Base-by-base conservation (phyloP, 768 basidiomycete genomes). In the Leccinum boreale region DNA sequence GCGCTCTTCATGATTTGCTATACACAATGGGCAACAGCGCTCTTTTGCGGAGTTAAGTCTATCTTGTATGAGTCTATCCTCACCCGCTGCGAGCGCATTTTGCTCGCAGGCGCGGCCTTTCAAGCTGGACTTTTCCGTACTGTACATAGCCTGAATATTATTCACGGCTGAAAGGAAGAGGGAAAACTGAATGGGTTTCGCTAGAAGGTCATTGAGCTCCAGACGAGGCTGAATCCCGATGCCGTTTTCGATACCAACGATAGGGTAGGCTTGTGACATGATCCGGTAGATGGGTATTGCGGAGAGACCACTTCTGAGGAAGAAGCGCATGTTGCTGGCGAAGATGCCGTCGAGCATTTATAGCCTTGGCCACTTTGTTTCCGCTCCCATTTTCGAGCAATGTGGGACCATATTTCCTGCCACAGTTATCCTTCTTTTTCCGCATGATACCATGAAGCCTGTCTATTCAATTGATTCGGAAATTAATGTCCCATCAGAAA, bases 1-100 rank as follows among this genome's bases (percentile, higher is more conserved):
- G 80, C 81, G 3, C 72, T 86, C 21, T 71, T 86, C 4, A 77
- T 81, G 0, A 49, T 66, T 10, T 67, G 72, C 3, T 84, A 79
- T 62, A 67, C 77, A 3, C 85, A 85, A 85, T 83, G 80, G 80
- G 74, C 77, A 12, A 81, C 84, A 3, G 78, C 78, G 1, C 39
- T 15, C 35, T 36, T 33, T 33, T 33, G 31, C 12, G 31, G 31
- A 33, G 31, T 12, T 14, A 12, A 14, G 31, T 33, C 29, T 29
- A 29, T 29, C 10, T 29, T 29, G 29, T 29, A 29, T 29, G 29
- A 29, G 10, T 29, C 29, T 29, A 29, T 29, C 31, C 11, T 31
- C 31, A 31, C 12, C 31, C 31, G 12, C 31, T 33, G 12, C 31
- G 12, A 33, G 31, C 2, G 31, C 12, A 33, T 33, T 14, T 33